These are phyloP conservation scores for Emergomyces orientalis DNA, from an alignment of 2,329 filamentous ascomycete species.

Conservation along the genomic window DNA sequence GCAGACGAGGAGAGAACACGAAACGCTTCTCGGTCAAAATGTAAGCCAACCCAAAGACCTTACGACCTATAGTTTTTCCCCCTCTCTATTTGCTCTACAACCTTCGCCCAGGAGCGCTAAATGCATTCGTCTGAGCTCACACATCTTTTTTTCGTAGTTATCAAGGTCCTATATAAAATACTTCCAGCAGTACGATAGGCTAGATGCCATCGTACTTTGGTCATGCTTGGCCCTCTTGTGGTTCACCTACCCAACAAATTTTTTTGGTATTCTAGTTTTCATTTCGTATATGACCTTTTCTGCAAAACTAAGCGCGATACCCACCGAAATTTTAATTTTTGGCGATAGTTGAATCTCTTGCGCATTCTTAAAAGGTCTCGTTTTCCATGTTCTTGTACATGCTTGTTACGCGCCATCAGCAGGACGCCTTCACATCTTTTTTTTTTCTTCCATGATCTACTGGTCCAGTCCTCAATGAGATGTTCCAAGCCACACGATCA, in stretches of 20 bases:
- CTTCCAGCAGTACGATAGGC: constrained; percentile 13
- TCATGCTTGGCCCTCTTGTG: not conserved
- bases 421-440: not conserved
- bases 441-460: not conserved
- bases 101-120: not conserved
- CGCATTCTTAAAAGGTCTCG: not conserved
- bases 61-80: not conserved
- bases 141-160: constrained; percentile 10
- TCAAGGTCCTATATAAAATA: constrained; percentile 12
- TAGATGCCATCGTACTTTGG: not conserved
- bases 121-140: not conserved
- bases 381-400: not conserved
- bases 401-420: not conserved
- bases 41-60: constrained; percentile 11
- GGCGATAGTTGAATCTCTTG: not conserved
- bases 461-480: not conserved
- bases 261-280: not conserved
- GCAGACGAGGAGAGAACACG: constrained; percentile 18
- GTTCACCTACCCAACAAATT: not conserved
- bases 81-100: too few relatives aligned
- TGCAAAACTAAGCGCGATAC: not conserved
- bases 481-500: not conserved
- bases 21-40: constrained; percentile 16
- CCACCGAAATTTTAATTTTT: not conserved
- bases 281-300: not conserved